Conservation (phyloP, 768 basidiomycete genomes). For the Collybia sordida region DNA sequence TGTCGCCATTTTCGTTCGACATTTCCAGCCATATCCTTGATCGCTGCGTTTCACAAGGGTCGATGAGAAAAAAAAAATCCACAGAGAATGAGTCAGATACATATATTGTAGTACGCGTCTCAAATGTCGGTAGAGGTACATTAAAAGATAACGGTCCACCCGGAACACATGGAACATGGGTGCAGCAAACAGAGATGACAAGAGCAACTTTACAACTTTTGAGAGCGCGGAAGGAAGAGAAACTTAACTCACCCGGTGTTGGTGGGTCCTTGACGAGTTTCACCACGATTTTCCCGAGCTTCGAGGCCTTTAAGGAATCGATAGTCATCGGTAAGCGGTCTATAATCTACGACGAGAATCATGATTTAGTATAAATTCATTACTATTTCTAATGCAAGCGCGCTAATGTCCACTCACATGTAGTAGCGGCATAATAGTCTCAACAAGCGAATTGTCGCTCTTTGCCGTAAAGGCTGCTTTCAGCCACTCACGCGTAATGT, state of each 20-base stretch:
- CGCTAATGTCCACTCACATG: slow-evolving; percentile 58
- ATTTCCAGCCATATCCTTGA: slow-evolving; percentile 93
- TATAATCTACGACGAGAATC: slow-evolving; percentile 56
- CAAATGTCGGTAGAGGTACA: slow-evolving; percentile 26
- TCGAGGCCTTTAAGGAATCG: slow-evolving; percentile 65
- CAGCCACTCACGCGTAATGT: slow-evolving; percentile 80
- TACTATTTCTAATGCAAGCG: not conserved
- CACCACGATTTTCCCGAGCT: slow-evolving; percentile 78
- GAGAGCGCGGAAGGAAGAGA: slow-evolving; percentile 13
- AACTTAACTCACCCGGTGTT: slow-evolving; percentile 69
- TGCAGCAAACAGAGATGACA: slow-evolving; percentile 11
- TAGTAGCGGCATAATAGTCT: slow-evolving; percentile 84
- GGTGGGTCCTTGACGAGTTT: slow-evolving; percentile 76
- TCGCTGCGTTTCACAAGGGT: slow-evolving; percentile 55
- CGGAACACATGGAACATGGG: slow-evolving; percentile 12
- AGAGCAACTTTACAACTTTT: not conserved
- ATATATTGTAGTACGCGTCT: slow-evolving; percentile 44
- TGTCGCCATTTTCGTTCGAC: slow-evolving; percentile 82
- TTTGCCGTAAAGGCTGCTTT: slow-evolving; percentile 64
- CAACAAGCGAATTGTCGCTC: slow-evolving; percentile 52
- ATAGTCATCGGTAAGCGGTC: slow-evolving; percentile 79
- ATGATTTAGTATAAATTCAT: not conserved
- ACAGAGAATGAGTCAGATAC: slow-evolving; percentile 66
- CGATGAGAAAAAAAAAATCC: slow-evolving; percentile 34
- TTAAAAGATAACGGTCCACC: slow-evolving; percentile 14